phyloP scores from a whole-genome alignment of 352 stramenopile species.

The Phytopythium chamaehyphon region DNA sequence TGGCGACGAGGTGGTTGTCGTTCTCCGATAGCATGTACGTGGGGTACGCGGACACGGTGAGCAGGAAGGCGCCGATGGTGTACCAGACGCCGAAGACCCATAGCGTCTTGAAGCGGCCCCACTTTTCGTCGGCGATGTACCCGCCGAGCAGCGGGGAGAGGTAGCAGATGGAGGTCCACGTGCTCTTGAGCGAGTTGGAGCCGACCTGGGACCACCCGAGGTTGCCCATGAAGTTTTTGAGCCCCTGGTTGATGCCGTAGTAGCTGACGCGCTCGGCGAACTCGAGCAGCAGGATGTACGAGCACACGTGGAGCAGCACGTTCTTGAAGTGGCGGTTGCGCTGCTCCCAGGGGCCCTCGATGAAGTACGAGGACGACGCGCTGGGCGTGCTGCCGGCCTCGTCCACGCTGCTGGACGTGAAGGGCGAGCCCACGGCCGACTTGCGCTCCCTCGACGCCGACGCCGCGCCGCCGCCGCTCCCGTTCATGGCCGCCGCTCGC shows the following conservation, averaged over 20 bases:
- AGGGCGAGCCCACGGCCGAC: conserved; percentile 33
- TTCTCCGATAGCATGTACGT: conserved; percentile 34
- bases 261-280: conserved; percentile 83
- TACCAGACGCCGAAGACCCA: conserved; percentile 83
- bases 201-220: conserved; percentile 73
- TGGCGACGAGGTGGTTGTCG: conserved; percentile 45
- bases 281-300: conserved; percentile 86
- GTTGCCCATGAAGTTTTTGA: conserved; percentile 86
- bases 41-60: conserved; percentile 66
- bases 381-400: conserved; percentile 38
- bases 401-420: conserved; percentile 31
- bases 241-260: conserved; percentile 85
- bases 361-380: conserved; percentile 64
- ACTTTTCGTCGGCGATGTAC: conserved; percentile 87
- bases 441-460: conserved; percentile 45
- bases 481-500: not conserved
- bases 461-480: conserved; percentile 18
- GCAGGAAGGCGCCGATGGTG: conserved; percentile 58
- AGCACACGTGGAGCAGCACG: conserved; percentile 79
- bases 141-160: conserved; percentile 73
- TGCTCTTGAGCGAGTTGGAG: conserved; percentile 87
- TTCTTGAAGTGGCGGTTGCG: conserved; percentile 77
- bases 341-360: conserved; percentile 75
- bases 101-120: conserved; percentile 80
- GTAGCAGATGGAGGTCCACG: conserved; percentile 87